These are phyloP conservation scores for Glycine soja DNA, from an alignment of 306 rosid genomes.

Conservation along the genomic window DNA sequence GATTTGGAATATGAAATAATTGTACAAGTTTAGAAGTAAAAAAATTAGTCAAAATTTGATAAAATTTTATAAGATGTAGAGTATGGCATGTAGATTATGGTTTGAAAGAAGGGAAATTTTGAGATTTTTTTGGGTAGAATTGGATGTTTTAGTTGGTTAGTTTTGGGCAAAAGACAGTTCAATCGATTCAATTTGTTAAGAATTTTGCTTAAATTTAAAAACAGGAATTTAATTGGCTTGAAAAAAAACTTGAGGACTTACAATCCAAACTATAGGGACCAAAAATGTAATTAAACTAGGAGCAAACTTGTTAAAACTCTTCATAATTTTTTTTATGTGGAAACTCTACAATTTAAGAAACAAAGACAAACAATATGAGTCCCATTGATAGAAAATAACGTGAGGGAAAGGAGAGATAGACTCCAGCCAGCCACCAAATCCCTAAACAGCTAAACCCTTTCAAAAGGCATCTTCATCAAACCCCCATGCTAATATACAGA, in stretches of 20 bases:
- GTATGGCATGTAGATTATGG: neutral
- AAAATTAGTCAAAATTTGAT: neutral
- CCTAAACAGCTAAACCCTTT: slow-evolving; percentile 12
- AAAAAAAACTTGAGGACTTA: neutral
- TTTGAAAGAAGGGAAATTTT: neutral
- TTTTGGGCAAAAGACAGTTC: neutral
- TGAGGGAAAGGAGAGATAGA: neutral
- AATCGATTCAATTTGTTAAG: neutral
- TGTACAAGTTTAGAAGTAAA: neutral
- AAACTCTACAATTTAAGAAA: neutral
- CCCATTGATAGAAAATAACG: neutral
- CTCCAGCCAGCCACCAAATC: slow-evolving; percentile 21
- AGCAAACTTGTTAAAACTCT: neutral
- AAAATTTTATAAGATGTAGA: neutral
- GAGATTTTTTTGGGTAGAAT: neutral
- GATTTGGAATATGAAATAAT: neutral
- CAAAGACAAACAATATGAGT: neutral
- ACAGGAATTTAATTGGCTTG: neutral
- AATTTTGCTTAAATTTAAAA: neutral
- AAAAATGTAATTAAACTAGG: neutral
- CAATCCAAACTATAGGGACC: neutral
- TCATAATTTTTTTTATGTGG: neutral
- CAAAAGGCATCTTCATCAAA: neutral
- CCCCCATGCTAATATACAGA: slow-evolving; percentile 1
- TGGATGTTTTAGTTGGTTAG: neutral